phyloP scores from a whole-genome alignment of 441 rosid species.

The Aquilaria agallochum region DNA sequence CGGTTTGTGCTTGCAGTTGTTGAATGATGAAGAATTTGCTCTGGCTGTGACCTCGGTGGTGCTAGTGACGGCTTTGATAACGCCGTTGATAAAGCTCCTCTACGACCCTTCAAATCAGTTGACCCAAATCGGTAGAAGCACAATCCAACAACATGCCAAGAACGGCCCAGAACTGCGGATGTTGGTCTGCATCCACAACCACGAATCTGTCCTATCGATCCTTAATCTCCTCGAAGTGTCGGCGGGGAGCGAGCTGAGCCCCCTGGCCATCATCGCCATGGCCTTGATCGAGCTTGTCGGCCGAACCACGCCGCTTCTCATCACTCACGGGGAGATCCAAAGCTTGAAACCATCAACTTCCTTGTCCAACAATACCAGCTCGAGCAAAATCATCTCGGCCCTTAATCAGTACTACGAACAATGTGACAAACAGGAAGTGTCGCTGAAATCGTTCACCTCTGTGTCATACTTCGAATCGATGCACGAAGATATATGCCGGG shows the following conservation, averaged over 20 bases:
- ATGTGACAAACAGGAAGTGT: conserved; percentile 19
- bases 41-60: conserved; percentile 20
- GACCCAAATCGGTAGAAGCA: conserved; percentile 20
- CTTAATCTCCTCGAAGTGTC: conserved; percentile 49
- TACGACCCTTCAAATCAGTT: conserved; percentile 30
- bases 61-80: conserved; percentile 20
- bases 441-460: conserved; percentile 45
- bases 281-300: conserved; percentile 53
- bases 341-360: conserved; percentile 1
- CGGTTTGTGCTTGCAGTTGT: conserved; percentile 15
- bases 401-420: conserved; percentile 39
- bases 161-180: conserved; percentile 33
- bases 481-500: conserved; percentile 44
- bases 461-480: conserved; percentile 40
- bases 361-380: conserved; percentile 14
- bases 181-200: conserved; percentile 38
- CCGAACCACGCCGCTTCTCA: conserved; percentile 41
- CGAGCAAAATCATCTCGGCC: conserved; percentile 29
- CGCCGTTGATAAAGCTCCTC: conserved; percentile 26
- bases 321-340: conserved; percentile 20
- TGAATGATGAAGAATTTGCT: conserved; percentile 18
- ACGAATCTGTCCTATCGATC: conserved; percentile 36
- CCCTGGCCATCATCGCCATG: conserved; percentile 29
- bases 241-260: conserved; percentile 29
- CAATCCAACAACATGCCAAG: conserved; percentile 25